Conservation (phyloP, 495 filamentous ascomycete species). For the Annulohypoxylon nitens region DNA sequence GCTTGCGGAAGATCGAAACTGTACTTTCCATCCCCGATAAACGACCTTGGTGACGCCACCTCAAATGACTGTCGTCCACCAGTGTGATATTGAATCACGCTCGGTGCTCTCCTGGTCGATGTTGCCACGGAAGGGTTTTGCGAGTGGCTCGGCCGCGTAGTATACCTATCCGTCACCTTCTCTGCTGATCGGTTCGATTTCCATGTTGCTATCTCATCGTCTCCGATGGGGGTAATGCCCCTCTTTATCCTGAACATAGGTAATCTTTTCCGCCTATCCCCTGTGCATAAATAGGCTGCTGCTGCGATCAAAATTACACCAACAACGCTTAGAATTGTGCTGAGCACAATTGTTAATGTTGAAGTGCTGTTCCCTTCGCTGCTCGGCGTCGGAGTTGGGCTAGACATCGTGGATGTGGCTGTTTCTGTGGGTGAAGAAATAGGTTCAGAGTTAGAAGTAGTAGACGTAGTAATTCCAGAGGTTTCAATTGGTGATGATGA, state of each 20-base stretch:
- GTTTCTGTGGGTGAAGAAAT: constrained; percentile 23
- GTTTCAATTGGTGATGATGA: constrained; percentile 21
- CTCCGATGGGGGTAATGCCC: constrained; percentile 63
- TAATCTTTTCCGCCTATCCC: constrained; percentile 50
- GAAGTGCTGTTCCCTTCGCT: constrained; percentile 10
- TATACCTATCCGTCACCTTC: constrained; percentile 45
- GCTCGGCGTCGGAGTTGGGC: constrained; percentile 27
- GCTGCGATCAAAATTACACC: constrained; percentile 53
- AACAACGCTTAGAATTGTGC: constrained; percentile 56
- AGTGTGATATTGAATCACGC: constrained; percentile 61
- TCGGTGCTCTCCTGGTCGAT: constrained; percentile 58
- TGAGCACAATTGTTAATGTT: constrained; percentile 54
- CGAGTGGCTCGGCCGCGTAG: constrained; percentile 46
- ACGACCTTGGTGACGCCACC: constrained; percentile 54
- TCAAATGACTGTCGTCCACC: constrained; percentile 52
- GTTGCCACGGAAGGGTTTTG: constrained; percentile 54
- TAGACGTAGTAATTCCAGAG: constrained; percentile 8
- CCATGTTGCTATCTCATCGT: constrained; percentile 67
- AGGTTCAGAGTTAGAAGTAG: constrained; percentile 15
- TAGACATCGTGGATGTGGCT: constrained; percentile 36
- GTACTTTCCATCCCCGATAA: constrained; percentile 45
- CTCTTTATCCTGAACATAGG: constrained; percentile 57
- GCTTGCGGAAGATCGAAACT: constrained; percentile 61
- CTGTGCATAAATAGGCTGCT: constrained; percentile 49
- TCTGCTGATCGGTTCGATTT: constrained; percentile 51